Evolutionary conservation across 1,139 yeast species (phyloP).

Genomic region (Nakaseomyces uthaithaninus): DNA sequence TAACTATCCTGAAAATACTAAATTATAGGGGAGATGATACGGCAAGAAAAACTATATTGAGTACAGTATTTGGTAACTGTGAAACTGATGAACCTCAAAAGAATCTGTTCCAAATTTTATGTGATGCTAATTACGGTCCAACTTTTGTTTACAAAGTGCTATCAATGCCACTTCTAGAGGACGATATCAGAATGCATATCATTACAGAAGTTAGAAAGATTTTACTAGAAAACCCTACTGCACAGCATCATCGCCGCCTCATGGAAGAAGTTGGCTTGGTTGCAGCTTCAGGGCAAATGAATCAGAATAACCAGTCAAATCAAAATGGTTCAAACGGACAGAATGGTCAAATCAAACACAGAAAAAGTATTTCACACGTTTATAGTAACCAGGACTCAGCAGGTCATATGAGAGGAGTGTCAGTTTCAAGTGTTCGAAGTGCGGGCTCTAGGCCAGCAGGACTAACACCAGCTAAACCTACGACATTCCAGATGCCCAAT

Average conservation of each 20-base stretch:
- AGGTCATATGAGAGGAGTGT: conserved; percentile 28
- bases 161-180: conserved; percentile 54
- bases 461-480: conserved; percentile 1
- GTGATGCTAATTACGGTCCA: conserved; percentile 66
- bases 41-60: conserved; percentile 56
- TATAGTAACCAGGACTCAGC: conserved; percentile 17
- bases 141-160: conserved; percentile 75
- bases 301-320: conserved; percentile 4
- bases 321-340: conserved; percentile 8
- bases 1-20: conserved; percentile 73
- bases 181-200: conserved; percentile 50
- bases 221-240: conserved; percentile 49
- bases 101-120: conserved; percentile 44
- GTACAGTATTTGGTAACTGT: conserved; percentile 51
- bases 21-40: conserved; percentile 57
- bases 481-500: conserved; percentile 6
- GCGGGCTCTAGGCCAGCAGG: conserved; percentile 26
- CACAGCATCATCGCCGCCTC: conserved; percentile 73
- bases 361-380: conserved; percentile 25
- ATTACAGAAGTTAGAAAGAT: conserved; percentile 53
- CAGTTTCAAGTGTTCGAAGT: conserved; percentile 29
- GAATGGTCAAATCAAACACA: conserved; percentile 19
- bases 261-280: conserved; percentile 86
- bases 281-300: conserved; percentile 10
- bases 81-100: conserved; percentile 31